Evolutionary conservation across 1,139 yeast genomes (phyloP).

Genomic region (Suhomyces bokatorum): DNA sequence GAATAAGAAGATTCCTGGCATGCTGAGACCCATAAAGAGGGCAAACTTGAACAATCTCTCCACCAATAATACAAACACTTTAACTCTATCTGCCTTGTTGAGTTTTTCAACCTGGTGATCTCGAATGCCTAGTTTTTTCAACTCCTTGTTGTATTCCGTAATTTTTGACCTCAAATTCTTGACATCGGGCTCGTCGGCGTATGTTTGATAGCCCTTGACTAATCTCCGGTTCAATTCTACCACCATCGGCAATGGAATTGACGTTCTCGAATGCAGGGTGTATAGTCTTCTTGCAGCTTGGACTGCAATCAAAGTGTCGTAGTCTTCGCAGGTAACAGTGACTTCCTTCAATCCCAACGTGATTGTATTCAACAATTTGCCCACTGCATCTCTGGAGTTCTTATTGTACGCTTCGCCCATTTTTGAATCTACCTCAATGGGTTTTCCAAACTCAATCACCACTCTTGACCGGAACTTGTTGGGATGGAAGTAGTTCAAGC

Average conservation of each 20-base stretch:
- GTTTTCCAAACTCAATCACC: slow-evolving; percentile 90
- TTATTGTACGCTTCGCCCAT: slow-evolving; percentile 18
- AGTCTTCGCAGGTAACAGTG: slow-evolving; percentile 90
- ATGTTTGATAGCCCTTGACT: slow-evolving; percentile 74
- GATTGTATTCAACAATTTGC: slow-evolving; percentile 63
- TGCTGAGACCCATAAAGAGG: slow-evolving; percentile 58
- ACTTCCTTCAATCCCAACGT: slow-evolving; percentile 82
- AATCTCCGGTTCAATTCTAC: slow-evolving; percentile 89
- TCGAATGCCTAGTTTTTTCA: slow-evolving; percentile 71
- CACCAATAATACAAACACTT: slow-evolving; percentile 48
- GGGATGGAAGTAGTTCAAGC: slow-evolving; percentile 96
- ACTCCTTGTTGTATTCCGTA: slow-evolving; percentile 62
- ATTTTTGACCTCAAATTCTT: slow-evolving; percentile 61
- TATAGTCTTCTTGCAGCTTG: slow-evolving; percentile 93
- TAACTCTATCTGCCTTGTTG: slow-evolving; percentile 44
- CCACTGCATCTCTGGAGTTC: slow-evolving; percentile 23
- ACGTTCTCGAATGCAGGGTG: slow-evolving; percentile 21
- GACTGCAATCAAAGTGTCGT: slow-evolving; percentile 85
- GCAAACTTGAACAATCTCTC: slow-evolving; percentile 56
- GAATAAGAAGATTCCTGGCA: slow-evolving; percentile 84
- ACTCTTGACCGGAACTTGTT: slow-evolving; percentile 94
- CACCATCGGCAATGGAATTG: slow-evolving; percentile 68
- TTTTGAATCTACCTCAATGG: slow-evolving; percentile 67
- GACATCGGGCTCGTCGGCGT: slow-evolving; percentile 70
- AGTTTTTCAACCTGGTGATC: slow-evolving; percentile 88